phyloP scores from a whole-genome alignment of 73 alveolate species.

The Symbiodinium pilosum region DNA sequence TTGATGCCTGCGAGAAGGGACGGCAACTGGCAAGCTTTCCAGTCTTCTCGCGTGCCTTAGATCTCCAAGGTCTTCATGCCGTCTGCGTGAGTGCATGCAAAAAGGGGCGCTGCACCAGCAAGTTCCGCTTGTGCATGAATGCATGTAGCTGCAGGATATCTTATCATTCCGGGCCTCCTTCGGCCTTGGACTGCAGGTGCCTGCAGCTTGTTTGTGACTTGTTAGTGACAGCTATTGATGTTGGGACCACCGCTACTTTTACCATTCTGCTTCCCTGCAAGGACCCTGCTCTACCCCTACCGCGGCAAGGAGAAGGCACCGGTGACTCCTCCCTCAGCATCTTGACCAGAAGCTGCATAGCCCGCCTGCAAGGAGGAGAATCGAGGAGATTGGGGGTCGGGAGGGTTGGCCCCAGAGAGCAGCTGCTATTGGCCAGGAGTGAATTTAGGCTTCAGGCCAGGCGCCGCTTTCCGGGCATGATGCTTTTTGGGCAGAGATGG shows the following conservation, averaged over 20 bases:
- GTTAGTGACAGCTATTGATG: background rate
- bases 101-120: background rate
- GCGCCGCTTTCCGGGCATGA: too few relatives aligned
- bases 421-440: too few relatives aligned
- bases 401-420: too few relatives aligned
- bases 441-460: too few relatives aligned
- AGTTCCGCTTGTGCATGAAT: background rate
- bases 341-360: too few relatives aligned
- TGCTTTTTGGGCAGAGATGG: too few relatives aligned
- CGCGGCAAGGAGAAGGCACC: conserved; percentile 30
- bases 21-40: background rate
- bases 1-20: conserved; percentile 2
- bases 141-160: conserved; percentile 2
- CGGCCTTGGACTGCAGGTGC: conserved; percentile 39
- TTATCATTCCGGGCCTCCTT: conserved; percentile 78
- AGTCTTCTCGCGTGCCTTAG: background rate
- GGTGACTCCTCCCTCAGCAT: too few relatives aligned
- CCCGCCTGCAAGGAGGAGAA: background rate
- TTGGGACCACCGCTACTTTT: too few relatives aligned
- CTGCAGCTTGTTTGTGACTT: background rate
- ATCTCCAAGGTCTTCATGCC: conserved; percentile 22
- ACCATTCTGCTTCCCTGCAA: background rate
- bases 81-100: background rate
- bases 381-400: background rate
- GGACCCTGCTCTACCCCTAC: conserved; percentile 75